Evolutionary conservation across 140 eudicot species (phyloP), one percentile per base, ranked within the genome.

Genomic region (Ambrosia hybrid): DNA sequence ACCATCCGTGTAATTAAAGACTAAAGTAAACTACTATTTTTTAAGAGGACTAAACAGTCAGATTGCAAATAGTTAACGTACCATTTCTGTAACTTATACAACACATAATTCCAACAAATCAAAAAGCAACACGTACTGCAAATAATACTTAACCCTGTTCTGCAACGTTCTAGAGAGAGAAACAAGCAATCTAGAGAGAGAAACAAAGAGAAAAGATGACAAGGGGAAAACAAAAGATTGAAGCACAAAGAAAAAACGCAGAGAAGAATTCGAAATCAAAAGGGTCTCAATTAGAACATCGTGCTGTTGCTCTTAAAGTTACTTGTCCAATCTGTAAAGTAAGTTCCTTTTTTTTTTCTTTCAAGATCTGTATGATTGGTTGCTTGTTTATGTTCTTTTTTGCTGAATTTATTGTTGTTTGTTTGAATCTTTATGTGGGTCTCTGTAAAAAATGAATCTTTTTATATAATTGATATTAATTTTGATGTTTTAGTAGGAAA

Each of bases 201-300:
- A 57, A 48, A 48, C n/a, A 48, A 48, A 2, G 55, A 26, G 61
- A 59, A 57, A 60, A 14, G 67, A 92, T 92, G 98, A 87, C 92
- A 13, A 78, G 98, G 80, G 98, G 98, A 49, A 92, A 92, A 70
- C 98, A 92, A 60, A 92, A 92, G 95, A 89, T 92, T 77, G 98
- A 92, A 33, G 95, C 96, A 2, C 98, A 92, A 71, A 87, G 38
- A 37, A 82, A 77, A 71, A 92, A 92, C 73, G 98, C 96, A n/a
- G 98, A 92, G 85, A 92, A 82, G 84, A 89, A 92, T 72, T 92
- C 85, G 76, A 92, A 87, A 75, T 13, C 73, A 10, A 92, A 89
- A 77, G 98, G 98, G 8, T 92, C 96, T 53, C 98, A 92, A 83
- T 75, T 92, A 26, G 98, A 92, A 79, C 91, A 90, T 57, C 98